phyloP scores from a whole-genome alignment of 2,329 filamentous ascomycete genomes.

The Neonectria sp. region DNA sequence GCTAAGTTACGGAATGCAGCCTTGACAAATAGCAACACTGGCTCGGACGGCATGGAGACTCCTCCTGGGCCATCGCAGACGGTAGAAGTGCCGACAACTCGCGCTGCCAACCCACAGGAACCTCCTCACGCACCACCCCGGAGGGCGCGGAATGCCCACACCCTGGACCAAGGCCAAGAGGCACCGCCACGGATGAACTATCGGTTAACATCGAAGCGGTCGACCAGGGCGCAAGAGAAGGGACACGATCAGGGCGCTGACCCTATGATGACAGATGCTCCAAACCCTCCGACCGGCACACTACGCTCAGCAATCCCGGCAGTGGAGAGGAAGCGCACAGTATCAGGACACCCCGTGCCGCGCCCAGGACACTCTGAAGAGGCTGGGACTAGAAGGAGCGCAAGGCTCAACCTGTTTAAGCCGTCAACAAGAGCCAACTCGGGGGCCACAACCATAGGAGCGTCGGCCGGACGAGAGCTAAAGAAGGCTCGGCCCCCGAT shows the following conservation, averaged over 20 bases:
- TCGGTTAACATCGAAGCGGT: conserved; percentile 63
- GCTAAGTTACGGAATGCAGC: conserved; percentile 63
- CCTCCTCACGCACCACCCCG: conserved; percentile 67
- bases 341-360: conserved; percentile 85
- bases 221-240: conserved; percentile 56
- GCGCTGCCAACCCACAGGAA: conserved; percentile 54
- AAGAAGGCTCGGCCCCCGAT: conserved; percentile 87
- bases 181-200: conserved; percentile 77
- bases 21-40: conserved; percentile 54
- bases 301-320: conserved; percentile 58
- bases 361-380: conserved; percentile 70
- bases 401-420: conserved; percentile 78
- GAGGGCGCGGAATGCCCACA: conserved; percentile 68
- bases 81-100: conserved; percentile 43
- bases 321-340: conserved; percentile 86
- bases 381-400: conserved; percentile 76
- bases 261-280: conserved; percentile 58
- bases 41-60: conserved; percentile 75
- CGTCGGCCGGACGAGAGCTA: conserved; percentile 76
- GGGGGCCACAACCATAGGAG: conserved; percentile 69
- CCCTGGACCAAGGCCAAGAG: conserved; percentile 68
- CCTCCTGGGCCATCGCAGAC: conserved; percentile 57
- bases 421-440: conserved; percentile 78
- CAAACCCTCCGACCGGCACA: conserved; percentile 55
- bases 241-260: conserved; percentile 55